Evolutionary conservation across 768 basidiomycete species (phyloP).

Genomic region (Dendrothele bispora): DNA sequence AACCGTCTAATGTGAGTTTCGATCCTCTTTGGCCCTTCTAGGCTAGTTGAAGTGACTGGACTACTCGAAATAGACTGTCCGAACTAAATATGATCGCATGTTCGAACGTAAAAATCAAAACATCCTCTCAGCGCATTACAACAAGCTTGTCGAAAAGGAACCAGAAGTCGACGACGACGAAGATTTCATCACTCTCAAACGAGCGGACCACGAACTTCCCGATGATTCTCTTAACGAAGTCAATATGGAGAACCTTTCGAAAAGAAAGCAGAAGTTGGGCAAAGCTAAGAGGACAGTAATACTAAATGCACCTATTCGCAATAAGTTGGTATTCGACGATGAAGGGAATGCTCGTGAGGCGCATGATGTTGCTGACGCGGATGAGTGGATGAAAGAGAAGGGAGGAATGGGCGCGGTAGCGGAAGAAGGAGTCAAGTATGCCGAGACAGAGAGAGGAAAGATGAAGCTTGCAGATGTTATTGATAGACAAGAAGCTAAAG

Average conservation of each 20-base stretch:
- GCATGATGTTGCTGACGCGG: conserved; percentile 79
- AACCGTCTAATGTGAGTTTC: conserved; percentile 45
- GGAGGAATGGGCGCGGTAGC: conserved; percentile 65
- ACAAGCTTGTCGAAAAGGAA: conserved; percentile 77
- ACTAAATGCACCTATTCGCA: conserved; percentile 56
- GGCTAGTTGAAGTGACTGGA: not conserved
- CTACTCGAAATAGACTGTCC: conserved; percentile 42
- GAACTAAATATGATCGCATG: conserved; percentile 98
- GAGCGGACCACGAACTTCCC: conserved; percentile 78
- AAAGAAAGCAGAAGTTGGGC: conserved; percentile 79
- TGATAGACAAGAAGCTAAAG: conserved; percentile 83
- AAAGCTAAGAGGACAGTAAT: conserved; percentile 71
- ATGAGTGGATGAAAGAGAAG: conserved; percentile 65
- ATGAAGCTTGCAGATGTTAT: conserved; percentile 66
- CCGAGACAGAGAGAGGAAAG: conserved; percentile 70
- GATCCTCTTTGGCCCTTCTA: conserved; percentile 8
- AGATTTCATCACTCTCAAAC: conserved; percentile 93
- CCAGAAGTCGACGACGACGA: conserved; percentile 53
- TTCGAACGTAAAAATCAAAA: conserved; percentile 95
- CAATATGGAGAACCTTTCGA: conserved; percentile 64
- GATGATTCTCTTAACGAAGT: conserved; percentile 29
- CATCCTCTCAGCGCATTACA: conserved; percentile 88
- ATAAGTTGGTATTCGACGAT: conserved; percentile 89
- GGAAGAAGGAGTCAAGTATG: conserved; percentile 68
- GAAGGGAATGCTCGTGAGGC: conserved; percentile 78